These are phyloP conservation scores for Leccinum pachyderme DNA, from an alignment of 1,284 basidiomycete genomes.

Conservation along the genomic window DNA sequence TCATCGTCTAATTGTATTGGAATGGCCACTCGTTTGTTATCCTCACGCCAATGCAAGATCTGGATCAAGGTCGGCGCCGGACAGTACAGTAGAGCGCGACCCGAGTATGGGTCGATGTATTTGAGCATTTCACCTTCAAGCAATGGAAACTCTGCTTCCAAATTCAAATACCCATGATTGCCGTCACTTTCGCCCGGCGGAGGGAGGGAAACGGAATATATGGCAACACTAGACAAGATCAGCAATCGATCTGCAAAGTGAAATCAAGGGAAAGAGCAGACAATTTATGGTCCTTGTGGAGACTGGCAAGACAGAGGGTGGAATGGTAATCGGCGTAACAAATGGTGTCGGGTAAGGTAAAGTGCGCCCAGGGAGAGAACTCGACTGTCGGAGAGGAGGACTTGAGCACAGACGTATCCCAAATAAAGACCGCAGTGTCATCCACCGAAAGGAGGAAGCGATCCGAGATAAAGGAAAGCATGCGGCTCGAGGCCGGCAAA, in stretches of 20 bases:
- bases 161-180: neutral
- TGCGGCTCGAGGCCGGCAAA: slow-evolving; percentile 7
- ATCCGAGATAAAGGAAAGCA: slow-evolving; percentile 23
- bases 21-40: slow-evolving; percentile 14
- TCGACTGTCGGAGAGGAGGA: neutral
- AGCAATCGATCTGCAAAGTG: neutral
- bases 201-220: slow-evolving; percentile 16
- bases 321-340: slow-evolving; percentile 5
- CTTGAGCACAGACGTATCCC: slow-evolving; percentile 9
- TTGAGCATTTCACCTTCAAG: slow-evolving; percentile 10
- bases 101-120: slow-evolving; percentile 16
- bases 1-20: slow-evolving; percentile 7
- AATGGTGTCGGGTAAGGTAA: slow-evolving; percentile 7
- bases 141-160: slow-evolving; percentile 16
- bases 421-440: slow-evolving; percentile 12
- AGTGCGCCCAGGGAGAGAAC: slow-evolving; percentile 13
- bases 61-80: slow-evolving; percentile 6
- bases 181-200: neutral
- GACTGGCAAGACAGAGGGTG: slow-evolving; percentile 9
- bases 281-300: slow-evolving; percentile 4
- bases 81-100: slow-evolving; percentile 15
- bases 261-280: slow-evolving; percentile 2
- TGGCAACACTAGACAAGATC: slow-evolving; percentile 8
- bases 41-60: slow-evolving; percentile 23
- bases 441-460: slow-evolving; percentile 24